Conservation (phyloP, 163 green algal genomes). For the Chloroidium sp. region DNA sequence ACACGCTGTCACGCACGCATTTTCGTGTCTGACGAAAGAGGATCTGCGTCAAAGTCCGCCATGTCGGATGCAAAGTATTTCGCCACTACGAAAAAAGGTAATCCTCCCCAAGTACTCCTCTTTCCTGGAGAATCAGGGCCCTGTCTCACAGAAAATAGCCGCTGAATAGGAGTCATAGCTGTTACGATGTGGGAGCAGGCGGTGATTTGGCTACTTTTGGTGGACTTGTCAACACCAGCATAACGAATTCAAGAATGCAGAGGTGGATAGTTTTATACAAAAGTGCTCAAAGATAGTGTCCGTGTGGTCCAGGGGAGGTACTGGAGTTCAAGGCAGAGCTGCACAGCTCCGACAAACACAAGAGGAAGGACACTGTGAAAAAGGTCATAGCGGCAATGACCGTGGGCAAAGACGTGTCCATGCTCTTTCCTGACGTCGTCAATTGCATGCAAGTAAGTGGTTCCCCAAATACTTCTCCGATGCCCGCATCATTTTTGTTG, state of each 20-base stretch:
- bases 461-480: too few relatives aligned
- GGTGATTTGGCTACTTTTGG: not conserved
- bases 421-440: conserved; percentile 98
- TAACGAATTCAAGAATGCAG: not conserved
- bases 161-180: too few relatives aligned
- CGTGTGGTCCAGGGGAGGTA: conserved; percentile 75
- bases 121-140: not conserved
- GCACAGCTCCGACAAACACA: conserved; percentile 68
- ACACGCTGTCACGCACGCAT: too few relatives aligned
- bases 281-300: not conserved
- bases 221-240: not conserved
- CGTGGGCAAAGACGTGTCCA: conserved; percentile 97
- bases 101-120: not conserved
- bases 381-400: conserved; percentile 98
- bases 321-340: conserved; percentile 94
- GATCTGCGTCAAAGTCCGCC: not conserved
- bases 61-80: conserved; percentile 79
- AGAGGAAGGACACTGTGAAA: conserved; percentile 97
- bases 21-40: too few relatives aligned
- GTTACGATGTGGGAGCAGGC: not conserved
- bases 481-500: too few relatives aligned
- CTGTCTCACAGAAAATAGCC: not conserved
- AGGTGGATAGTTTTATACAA: not conserved
- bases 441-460: conserved; percentile 89
- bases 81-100: conserved; percentile 84